A percentile compares a stretch with the other conserved stretches of the same genome.
phyloP scores from a whole-genome alignment of 2,329 filamentous ascomycete genomes.

The Sporothrix pallida region DNA sequence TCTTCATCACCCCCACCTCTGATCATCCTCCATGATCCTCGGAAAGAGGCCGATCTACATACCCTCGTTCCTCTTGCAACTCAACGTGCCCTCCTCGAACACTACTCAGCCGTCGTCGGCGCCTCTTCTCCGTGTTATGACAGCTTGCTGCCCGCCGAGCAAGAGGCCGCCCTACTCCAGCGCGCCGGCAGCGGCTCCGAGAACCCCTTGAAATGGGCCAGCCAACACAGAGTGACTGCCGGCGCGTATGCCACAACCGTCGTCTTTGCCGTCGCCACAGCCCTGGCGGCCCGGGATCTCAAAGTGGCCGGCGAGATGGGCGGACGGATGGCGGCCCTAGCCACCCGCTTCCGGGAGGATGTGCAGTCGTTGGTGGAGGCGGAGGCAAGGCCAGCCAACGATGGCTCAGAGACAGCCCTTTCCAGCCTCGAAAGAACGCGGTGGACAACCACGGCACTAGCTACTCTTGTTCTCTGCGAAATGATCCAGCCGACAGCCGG shows the following conservation, averaged over 20 bases:
- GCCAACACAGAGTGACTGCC: background rate
- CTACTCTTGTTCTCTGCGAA: background rate
- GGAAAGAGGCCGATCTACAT: constrained; percentile 16
- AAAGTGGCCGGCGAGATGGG: background rate
- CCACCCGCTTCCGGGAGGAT: background rate
- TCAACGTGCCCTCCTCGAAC: background rate
- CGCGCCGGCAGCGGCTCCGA: constrained; percentile 14
- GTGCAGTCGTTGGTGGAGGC: background rate
- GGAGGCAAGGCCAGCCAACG: background rate
- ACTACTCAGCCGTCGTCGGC: constrained; percentile 6
- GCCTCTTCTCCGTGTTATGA: background rate
- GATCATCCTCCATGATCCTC: background rate
- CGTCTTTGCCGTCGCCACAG: constrained; percentile 6
- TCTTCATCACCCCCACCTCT: background rate
- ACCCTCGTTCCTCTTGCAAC: background rate
- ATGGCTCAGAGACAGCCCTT: too few species aligned
- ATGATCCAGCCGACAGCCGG: background rate
- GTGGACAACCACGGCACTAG: constrained; percentile 1
- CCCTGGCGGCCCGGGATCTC: background rate
- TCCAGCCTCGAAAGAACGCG: background rate
- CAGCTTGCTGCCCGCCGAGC: constrained; percentile 14
- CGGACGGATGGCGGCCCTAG: background rate
- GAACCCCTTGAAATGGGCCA: constrained; percentile 23
- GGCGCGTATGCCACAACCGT: constrained; percentile 2
- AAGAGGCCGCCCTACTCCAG: constrained; percentile 1